These are phyloP conservation scores for Ensete ventricosum DNA, from an alignment of 176 grass and related monocot species.

Conservation along the genomic window DNA sequence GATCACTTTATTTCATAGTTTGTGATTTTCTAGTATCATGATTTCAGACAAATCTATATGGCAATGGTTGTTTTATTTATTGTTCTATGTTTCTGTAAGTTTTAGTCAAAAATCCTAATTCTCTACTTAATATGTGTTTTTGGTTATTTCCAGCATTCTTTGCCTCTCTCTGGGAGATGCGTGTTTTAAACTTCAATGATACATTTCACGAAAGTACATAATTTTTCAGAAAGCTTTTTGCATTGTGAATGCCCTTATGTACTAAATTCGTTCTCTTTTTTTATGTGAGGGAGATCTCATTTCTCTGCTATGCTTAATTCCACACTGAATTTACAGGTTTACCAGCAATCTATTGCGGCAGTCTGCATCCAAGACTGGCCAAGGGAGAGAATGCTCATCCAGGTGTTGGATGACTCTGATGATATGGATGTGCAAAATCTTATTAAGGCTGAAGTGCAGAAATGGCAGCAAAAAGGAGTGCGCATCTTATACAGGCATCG, in stretches of 20 bases:
- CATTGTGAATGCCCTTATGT: background rate
- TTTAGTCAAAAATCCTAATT: background rate
- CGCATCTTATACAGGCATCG: constrained; percentile 21
- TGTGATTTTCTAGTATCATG: background rate
- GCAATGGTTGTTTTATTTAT: background rate
- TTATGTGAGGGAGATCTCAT: background rate
- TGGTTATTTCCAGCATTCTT: too few species aligned
- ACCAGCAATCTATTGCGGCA: constrained; percentile 30
- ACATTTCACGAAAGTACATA: too few species aligned
- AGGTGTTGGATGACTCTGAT: constrained; percentile 27
- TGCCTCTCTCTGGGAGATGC: too few species aligned
- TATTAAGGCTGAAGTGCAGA: constrained; percentile 26
- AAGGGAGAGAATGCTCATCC: constrained; percentile 30
- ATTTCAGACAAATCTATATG: background rate
- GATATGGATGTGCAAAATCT: constrained; percentile 28
- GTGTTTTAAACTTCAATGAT: too few species aligned
- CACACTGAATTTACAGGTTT: constrained; percentile 11
- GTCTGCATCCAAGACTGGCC: constrained; percentile 28
- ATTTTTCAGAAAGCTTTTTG: too few species aligned
- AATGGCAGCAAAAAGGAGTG: constrained; percentile 29
- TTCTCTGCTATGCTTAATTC: background rate
- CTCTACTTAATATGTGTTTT: too few species aligned
- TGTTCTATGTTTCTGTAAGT: background rate
- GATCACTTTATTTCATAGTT: background rate
- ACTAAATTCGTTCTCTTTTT: background rate